Base-by-base conservation (phyloP, 768 basidiomycete genomes). In the Termitomyces sp. region DNA sequence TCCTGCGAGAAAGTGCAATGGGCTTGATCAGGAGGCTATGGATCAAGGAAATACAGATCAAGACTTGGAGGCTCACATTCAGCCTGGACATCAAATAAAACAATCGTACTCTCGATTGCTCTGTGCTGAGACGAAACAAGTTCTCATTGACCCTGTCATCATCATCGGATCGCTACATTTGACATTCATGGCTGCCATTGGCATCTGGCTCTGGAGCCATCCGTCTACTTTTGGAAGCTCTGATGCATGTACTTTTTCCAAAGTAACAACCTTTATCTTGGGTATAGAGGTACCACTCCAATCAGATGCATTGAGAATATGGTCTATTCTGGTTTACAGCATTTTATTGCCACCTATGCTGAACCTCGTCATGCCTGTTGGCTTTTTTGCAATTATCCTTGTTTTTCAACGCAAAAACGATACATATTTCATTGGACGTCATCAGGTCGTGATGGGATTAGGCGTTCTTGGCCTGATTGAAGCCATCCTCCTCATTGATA, bases 131-230 rank as follows among this genome's bases (percentile, higher is more conserved):
- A 50, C 15, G 17, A 50, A 50, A 26, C 10, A 15, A 38, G 23
- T 15, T 26, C 5, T 38, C 2, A 38, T 23, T 15, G 37, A 53
- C 15, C 42, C 52, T 47, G 46, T 48, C 1, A 48, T 55, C 26
- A 48, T 47, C 9, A 47, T 55, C 19, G 54, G 54, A 6, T 47
- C 54, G 15, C 14, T 46, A 3, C 54, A 55, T 48, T 10, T 55
- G 1, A 40, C 54, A 17, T 46, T 55, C 19, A 55, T 55, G 54
- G 54, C 54, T 47, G 46, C 38, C 14, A 38, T 55, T 40, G 54
- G 54, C 15, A 40, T 55, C 7, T 55, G 54, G 54, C 28, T 55
- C 12, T 55, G 54, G 54, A 55, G 54, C 14, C 11, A 38, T 40
- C 54, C 54, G 17, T n/a, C 38, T 21, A 37, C 17, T 30, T 55